Evolutionary conservation across 129 eudicot species (phyloP), one percentile per base, ranked within the genome.

Genomic region (Chrysanthemum makinoi): DNA sequence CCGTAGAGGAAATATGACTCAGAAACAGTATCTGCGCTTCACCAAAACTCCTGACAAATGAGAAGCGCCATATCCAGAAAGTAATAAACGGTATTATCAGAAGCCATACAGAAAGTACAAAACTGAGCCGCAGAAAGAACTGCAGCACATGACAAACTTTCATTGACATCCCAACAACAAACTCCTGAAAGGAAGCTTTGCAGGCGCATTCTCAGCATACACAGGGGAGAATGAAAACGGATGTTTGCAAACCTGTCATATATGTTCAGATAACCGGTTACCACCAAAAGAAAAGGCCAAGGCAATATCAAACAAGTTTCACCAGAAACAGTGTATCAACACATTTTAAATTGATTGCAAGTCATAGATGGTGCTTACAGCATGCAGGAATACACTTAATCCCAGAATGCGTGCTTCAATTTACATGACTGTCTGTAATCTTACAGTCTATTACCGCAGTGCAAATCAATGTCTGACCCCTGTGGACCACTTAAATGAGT

Each of bases 1-100:
- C 66, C 6, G 91, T 83, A 18, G 88, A 81, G 43, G 91, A 86
- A 56, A 89, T 66, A 62, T 92, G 96, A 65, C 89, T 83, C 77
- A 92, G 49, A 62, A 92, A 92, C 26, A 92, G 81, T 71, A 89
- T 85, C 13, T 83, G 88, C 35, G 96, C 95, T 84, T 92, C 98
- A 15, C 85, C 83, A 20, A 89, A 86, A 60, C 91, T 86, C 64
- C 95, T 83, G 54, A 89, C 91, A 77, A 89, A 92, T 60, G 98
- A 89, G 78, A 86, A 72, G 12, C 98, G 86, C 98, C 98, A 92
- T 52, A 92, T 92, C 98, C 98, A 89, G 76, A 92, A 89, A 6
- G 98, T 92, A 74, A 92, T 86, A 53, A 92, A 92, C 1, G 98
- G 98, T 33, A 92, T 92, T 26, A 85, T 84, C 69, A 86, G 81